Evolutionary conservation across 139 green algal genomes (phyloP).

Genomic region (Closterium sp.): DNA sequence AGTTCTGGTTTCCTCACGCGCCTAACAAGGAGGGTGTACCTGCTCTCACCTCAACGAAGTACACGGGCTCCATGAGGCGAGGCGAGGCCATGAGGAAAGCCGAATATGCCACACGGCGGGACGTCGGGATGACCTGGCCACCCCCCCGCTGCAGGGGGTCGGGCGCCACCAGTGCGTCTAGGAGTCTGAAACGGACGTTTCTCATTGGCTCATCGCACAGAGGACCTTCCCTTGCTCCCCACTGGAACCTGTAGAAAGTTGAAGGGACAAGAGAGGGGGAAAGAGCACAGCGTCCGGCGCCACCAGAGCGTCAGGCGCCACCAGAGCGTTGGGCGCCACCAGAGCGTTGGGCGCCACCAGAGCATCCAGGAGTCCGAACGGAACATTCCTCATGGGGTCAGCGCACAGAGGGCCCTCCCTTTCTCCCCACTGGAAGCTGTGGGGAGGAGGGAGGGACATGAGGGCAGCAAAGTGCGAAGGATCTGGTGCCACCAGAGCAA

Average conservation of each 20-base stretch:
- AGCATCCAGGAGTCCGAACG: slow-evolving; percentile 89
- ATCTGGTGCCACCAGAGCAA: slow-evolving; percentile 70
- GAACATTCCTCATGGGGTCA: slow-evolving; percentile 94
- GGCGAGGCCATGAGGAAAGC: slow-evolving; percentile 97
- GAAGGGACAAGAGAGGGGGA: not conserved
- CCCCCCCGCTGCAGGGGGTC: slow-evolving; percentile 81
- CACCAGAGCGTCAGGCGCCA: slow-evolving; percentile 65
- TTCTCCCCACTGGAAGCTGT: slow-evolving; percentile 90
- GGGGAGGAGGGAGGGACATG: too few relatives aligned
- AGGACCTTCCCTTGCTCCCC: slow-evolving; percentile 91
- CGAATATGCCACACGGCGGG: slow-evolving; percentile 83
- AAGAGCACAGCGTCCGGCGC: not conserved
- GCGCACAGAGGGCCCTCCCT: slow-evolving; percentile 96
- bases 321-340: not conserved
- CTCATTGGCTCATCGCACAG: slow-evolving; percentile 97
- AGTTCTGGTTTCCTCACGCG: too few relatives aligned
- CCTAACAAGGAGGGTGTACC: not conserved
- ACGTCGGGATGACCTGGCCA: slow-evolving; percentile 92
- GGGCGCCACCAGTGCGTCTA: slow-evolving; percentile 68
- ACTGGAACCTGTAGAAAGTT: slow-evolving; percentile 96
- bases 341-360: slow-evolving; percentile 72
- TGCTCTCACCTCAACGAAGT: slow-evolving; percentile 64
- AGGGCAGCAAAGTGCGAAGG: slow-evolving; percentile 44
- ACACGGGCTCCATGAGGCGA: slow-evolving; percentile 94
- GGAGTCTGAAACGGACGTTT: slow-evolving; percentile 95